Percentiles rank a stretch among this genome's conserved stretches.
Evolutionary conservation across 305 asterid species (phyloP).

Genomic region (Lippia alba): DNA sequence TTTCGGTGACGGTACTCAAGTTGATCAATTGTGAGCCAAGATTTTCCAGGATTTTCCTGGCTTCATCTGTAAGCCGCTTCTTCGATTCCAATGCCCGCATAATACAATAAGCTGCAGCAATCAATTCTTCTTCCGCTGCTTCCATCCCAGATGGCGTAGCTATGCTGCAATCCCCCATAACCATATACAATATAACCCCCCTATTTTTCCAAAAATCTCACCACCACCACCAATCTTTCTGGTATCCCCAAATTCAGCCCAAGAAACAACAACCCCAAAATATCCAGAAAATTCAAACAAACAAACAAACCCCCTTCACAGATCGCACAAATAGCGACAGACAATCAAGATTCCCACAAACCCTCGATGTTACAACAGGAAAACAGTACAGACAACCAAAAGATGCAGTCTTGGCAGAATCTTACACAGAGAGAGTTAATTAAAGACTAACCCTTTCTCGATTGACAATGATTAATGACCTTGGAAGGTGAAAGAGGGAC

Average conservation of each 20-base stretch:
- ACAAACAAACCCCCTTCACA: conserved; percentile 7
- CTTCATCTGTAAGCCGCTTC: conserved; percentile 55
- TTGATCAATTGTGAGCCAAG: conserved; percentile 66
- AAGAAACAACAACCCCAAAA: conserved; percentile 22
- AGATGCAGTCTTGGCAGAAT: conserved; percentile 21
- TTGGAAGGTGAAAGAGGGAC: conserved; percentile 35
- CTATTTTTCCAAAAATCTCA: background rate
- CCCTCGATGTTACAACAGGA: background rate
- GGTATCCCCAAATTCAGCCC: conserved; percentile 9
- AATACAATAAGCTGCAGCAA: conserved; percentile 70
- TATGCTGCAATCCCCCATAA: conserved; percentile 63
- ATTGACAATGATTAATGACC: conserved; percentile 19
- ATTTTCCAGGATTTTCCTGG: conserved; percentile 71
- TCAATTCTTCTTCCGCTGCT: conserved; percentile 72
- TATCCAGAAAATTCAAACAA: conserved; percentile 28
- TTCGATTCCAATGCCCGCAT: conserved; percentile 62
- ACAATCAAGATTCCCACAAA: conserved; percentile 15
- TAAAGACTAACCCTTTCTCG: conserved; percentile 39
- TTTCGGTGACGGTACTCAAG: conserved; percentile 47
- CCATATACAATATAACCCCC: conserved; percentile 18
- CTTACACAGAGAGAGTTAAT: conserved; percentile 14
- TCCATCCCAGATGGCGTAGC: conserved; percentile 49
- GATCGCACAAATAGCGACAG: conserved; percentile 10
- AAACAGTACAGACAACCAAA: conserved; percentile 18
- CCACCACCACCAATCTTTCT: conserved; percentile 21